These are phyloP conservation scores for Diplotaxis tenuifolia DNA, from an alignment of 345 rosid genomes.

Conservation along the genomic window DNA sequence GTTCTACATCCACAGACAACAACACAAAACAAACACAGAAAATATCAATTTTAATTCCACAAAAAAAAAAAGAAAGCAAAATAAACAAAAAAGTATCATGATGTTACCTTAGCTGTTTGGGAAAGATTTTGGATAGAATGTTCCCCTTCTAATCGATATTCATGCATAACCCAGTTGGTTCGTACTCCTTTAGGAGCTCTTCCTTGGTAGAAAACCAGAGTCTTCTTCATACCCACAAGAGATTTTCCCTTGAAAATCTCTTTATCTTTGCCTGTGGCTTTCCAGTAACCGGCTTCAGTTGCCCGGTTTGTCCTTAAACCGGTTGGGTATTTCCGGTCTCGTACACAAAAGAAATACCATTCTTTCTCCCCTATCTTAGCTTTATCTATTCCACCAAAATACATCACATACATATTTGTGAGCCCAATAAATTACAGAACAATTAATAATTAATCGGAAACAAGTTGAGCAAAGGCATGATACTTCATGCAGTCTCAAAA, in stretches of 20 bases:
- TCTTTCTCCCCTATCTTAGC: constrained; percentile 53
- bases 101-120: constrained; percentile 51
- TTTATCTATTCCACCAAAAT: constrained; percentile 19
- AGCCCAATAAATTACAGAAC: neutral
- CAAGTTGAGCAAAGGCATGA: neutral
- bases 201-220: constrained; percentile 80
- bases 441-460: neutral
- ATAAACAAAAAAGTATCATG: no score
- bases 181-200: constrained; percentile 83
- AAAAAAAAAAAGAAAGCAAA: neutral
- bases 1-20: constrained; percentile 45
- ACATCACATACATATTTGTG: neutral
- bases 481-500: neutral
- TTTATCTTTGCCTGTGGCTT: constrained; percentile 70
- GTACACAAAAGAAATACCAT: constrained; percentile 75
- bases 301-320: constrained; percentile 70
- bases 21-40: neutral
- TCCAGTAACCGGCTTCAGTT: constrained; percentile 57
- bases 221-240: constrained; percentile 93
- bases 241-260: constrained; percentile 48
- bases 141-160: constrained; percentile 74
- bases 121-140: constrained; percentile 54
- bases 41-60: neutral
- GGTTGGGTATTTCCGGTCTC: constrained; percentile 80
- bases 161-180: constrained; percentile 88